These are phyloP conservation scores for Spongiforma sp. DNA, from an alignment of 1,284 basidiomycete species.

Conservation along the genomic window DNA sequence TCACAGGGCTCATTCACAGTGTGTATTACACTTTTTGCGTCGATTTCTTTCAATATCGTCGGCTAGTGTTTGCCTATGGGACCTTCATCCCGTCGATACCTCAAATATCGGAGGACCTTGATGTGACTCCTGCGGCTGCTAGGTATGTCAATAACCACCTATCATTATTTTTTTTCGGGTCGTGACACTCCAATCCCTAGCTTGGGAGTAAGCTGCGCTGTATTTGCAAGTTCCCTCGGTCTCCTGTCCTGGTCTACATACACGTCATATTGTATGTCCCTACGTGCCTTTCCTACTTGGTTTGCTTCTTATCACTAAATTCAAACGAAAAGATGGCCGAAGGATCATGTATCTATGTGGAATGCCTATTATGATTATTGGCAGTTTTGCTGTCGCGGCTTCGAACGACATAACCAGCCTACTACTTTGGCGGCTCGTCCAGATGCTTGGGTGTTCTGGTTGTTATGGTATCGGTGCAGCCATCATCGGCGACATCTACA, in stretches of 20 bases:
- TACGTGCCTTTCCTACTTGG: background rate
- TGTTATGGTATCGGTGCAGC: constrained; percentile 52
- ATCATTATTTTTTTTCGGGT: background rate
- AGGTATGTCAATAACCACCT: constrained; percentile 37
- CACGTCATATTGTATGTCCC: constrained; percentile 34
- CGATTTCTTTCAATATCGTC: background rate
- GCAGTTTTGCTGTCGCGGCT: constrained; percentile 47
- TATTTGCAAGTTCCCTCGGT: constrained; percentile 30
- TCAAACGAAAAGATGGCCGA: constrained; percentile 52
- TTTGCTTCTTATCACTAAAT: too few relatives aligned
- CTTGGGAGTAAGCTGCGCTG: constrained; percentile 32
- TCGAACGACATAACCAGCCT: constrained; percentile 41
- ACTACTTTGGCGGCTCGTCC: constrained; percentile 52
- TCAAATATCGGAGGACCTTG: constrained; percentile 46
- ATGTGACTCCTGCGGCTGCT: constrained; percentile 42
- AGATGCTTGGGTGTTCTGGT: constrained; percentile 48
- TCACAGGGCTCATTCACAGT: constrained; percentile 33
- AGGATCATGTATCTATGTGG: constrained; percentile 47
- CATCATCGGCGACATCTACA: constrained; percentile 54
- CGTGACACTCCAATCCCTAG: constrained; percentile 12
- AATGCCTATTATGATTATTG: constrained; percentile 51
- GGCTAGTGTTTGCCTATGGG: constrained; percentile 48
- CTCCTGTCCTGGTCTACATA: constrained; percentile 34
- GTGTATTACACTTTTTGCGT: constrained; percentile 8
- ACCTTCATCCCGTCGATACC: constrained; percentile 55